A percentile compares a stretch with the other conserved stretches of the same genome.
These are phyloP conservation scores for Tephrocybe rancida DNA, from an alignment of 768 basidiomycete genomes.

Conservation along the genomic window DNA sequence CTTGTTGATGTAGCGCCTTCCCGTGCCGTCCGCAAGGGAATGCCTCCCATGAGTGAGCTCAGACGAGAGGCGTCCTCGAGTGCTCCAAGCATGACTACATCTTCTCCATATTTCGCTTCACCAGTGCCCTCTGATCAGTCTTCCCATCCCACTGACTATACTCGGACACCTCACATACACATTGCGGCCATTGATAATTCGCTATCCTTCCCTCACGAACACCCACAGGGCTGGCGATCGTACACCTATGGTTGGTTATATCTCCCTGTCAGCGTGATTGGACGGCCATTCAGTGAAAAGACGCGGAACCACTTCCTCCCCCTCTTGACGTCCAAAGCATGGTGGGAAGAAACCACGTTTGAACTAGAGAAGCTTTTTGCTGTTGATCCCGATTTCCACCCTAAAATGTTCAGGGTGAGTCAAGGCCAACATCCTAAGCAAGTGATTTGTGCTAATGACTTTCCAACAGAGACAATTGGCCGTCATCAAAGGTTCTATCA, in stretches of 20 bases:
- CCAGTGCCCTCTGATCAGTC: conserved; percentile 38
- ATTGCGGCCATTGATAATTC: conserved; percentile 95
- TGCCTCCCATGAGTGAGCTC: conserved; percentile 77
- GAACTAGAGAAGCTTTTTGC: conserved; percentile 77
- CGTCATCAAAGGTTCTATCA: conserved; percentile 73
- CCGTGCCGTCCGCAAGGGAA: conserved; percentile 62
- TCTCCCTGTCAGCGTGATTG: conserved; percentile 83
- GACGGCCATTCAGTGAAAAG: conserved; percentile 81
- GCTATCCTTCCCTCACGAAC: conserved; percentile 89
- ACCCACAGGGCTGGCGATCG: conserved; percentile 76
- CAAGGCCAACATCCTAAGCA: conserved; percentile 21
- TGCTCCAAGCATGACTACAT: conserved; percentile 35
- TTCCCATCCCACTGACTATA: conserved; percentile 46
- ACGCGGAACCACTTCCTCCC: conserved; percentile 84
- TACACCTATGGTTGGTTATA: conserved; percentile 92
- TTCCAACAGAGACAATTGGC: conserved; percentile 74
- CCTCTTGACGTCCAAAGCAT: conserved; percentile 76
- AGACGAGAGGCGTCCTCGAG: conserved; percentile 44
- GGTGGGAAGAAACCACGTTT: conserved; percentile 90
- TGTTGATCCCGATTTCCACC: conserved; percentile 85
- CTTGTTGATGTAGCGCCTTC: conserved; percentile 81
- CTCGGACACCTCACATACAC: conserved; percentile 77
- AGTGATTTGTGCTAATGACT: conserved; percentile 5
- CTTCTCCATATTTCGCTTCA: conserved; percentile 39
- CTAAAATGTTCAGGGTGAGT: conserved; percentile 87